A percentile compares a stretch with the other conserved stretches of the same genome.
phyloP scores from a whole-genome alignment of 2,329 filamentous ascomycete genomes.

The Ophiocordyceps camponoti-saundersi region DNA sequence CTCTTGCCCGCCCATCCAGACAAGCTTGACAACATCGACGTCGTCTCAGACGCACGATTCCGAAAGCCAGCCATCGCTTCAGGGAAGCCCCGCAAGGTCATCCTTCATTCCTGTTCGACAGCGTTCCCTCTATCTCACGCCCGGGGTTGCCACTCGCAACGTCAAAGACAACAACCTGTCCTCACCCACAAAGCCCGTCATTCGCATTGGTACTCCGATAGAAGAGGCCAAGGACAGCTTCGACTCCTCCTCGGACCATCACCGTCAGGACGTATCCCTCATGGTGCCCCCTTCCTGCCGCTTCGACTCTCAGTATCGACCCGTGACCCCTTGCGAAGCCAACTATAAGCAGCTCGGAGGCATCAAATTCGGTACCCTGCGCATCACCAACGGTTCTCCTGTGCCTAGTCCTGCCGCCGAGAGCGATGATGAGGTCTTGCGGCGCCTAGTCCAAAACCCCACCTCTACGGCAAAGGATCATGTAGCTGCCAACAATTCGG shows the following conservation, averaged over 20 bases:
- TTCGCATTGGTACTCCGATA: constrained; percentile 19
- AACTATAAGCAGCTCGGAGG: constrained; percentile 44
- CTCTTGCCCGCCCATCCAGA: neutral
- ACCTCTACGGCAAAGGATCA: neutral
- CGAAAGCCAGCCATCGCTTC: neutral
- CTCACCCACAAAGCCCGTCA: constrained; percentile 13
- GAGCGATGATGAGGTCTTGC: neutral
- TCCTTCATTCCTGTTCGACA: constrained; percentile 29
- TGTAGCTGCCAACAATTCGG: neutral
- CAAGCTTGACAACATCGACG: neutral
- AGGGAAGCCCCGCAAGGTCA: neutral
- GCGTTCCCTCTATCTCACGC: constrained; percentile 29
- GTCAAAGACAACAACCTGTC: constrained; percentile 7
- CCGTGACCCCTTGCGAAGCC: constrained; percentile 27
- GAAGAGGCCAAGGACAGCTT: neutral
- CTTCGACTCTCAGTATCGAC: constrained; percentile 8
- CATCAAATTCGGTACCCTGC: constrained; percentile 44
- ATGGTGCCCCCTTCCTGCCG: constrained; percentile 15
- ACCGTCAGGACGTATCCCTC: constrained; percentile 12
- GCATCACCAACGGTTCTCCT: constrained; percentile 44
- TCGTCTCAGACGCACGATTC: neutral
- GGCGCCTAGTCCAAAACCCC: neutral
- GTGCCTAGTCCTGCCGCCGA: constrained; percentile 17
- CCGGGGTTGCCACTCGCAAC: constrained; percentile 30
- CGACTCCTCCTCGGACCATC: neutral